Conservation (phyloP, 345 rosid species). For the Toxicodendron radicans region DNA sequence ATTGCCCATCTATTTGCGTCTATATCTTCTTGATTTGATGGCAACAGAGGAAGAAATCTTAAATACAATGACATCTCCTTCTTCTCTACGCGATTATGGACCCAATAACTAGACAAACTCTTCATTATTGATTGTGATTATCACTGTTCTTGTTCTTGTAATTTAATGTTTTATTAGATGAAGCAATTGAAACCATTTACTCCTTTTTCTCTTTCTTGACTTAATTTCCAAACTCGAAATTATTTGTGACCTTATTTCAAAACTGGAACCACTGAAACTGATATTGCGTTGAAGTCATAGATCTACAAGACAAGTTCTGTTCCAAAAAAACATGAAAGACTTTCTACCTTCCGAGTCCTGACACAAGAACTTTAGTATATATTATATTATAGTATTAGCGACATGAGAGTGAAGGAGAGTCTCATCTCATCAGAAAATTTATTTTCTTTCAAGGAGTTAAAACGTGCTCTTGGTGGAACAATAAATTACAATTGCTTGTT, state of each 20-base stretch:
- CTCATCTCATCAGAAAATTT: neutral
- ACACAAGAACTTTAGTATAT: neutral
- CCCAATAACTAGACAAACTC: constrained; percentile 7
- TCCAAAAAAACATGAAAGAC: neutral
- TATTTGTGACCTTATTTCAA: too few relatives aligned
- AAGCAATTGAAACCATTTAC: too few relatives aligned
- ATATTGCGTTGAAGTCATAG: neutral
- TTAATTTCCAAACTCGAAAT: neutral
- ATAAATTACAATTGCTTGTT: neutral
- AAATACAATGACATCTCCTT: constrained; percentile 7
- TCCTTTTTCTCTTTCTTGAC: too few relatives aligned
- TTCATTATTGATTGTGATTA: neutral
- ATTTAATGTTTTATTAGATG: too few relatives aligned
- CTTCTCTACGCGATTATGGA: constrained; percentile 14
- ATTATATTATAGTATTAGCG: neutral
- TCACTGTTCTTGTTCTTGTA: neutral
- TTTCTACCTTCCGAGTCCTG: neutral
- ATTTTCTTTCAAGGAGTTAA: neutral
- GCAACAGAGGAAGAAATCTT: constrained; percentile 8
- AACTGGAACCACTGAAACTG: too few relatives aligned
- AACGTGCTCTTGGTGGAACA: neutral
- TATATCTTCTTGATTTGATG: constrained; percentile 23
- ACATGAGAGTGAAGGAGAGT: constrained; percentile 6
- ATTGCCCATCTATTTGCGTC: constrained; percentile 8
- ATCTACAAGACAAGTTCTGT: neutral